These are phyloP conservation scores for Mycosphaerella sp. DNA, from an alignment of 2,329 filamentous ascomycete genomes.

Conservation along the genomic window DNA sequence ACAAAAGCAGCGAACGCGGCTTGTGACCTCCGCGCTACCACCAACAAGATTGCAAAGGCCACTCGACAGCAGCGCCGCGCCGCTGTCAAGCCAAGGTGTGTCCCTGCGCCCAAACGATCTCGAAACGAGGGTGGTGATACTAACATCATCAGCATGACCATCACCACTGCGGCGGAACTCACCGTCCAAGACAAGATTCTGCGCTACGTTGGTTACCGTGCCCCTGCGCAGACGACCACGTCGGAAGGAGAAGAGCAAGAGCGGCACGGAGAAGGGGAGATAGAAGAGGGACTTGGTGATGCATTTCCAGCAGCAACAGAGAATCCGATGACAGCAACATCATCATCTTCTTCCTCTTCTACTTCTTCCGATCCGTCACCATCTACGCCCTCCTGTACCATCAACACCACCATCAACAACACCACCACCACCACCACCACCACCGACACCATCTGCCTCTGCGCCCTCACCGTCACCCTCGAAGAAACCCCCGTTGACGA, in stretches of 20 bases:
- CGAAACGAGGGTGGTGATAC: neutral
- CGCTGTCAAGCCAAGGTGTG: neutral
- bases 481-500: constrained; percentile 5
- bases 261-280: too few relatives aligned
- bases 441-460: constrained; percentile 1
- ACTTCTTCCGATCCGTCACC: neutral
- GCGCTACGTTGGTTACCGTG: too few relatives aligned
- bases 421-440: neutral
- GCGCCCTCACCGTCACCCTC: neutral
- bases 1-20: neutral
- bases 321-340: too few relatives aligned
- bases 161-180: neutral
- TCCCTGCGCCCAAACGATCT: constrained; percentile 1
- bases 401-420: too few relatives aligned
- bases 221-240: too few relatives aligned
- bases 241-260: too few relatives aligned
- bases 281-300: too few relatives aligned
- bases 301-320: too few relatives aligned
- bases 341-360: too few relatives aligned
- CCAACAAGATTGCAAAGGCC: neutral
- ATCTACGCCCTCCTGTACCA: neutral
- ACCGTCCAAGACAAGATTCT: too few relatives aligned
- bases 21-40: neutral
- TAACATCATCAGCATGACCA: neutral
- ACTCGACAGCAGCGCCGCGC: neutral